A percentile compares a stretch with the other conserved stretches of the same genome.
Conservation (phyloP, 1,284 basidiomycete genomes). For the Lignosus rhinocerotis region DNA sequence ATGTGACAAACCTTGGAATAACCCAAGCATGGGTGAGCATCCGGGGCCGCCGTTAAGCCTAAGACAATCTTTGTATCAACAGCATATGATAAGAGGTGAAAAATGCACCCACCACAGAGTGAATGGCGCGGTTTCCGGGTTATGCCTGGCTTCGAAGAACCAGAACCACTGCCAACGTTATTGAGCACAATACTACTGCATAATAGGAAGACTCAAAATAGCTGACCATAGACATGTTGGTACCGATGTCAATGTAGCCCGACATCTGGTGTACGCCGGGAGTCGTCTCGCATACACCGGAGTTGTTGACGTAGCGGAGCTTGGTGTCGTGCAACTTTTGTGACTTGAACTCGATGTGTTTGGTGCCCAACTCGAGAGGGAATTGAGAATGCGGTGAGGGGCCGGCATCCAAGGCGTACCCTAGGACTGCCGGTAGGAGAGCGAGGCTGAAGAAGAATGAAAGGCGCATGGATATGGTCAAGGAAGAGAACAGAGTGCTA, state of each 20-base stretch:
- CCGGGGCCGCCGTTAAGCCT: conserved; percentile 64
- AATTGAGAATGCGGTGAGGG: not conserved
- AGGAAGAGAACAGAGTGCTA: too few relatives aligned
- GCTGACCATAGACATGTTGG: conserved; percentile 60
- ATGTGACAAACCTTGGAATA: conserved; percentile 52
- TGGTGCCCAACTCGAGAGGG: not conserved
- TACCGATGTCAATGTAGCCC: conserved; percentile 62
- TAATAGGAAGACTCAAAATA: not conserved
- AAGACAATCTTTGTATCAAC: not conserved
- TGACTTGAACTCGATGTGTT: conserved; percentile 16
- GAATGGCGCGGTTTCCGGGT: conserved; percentile 62
- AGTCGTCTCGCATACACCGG: conserved; percentile 73
- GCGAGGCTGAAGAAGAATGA: too few relatives aligned
- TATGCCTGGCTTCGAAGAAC: conserved; percentile 66
- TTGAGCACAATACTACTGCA: conserved; percentile 9
- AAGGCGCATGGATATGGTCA: too few relatives aligned
- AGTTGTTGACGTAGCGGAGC: conserved; percentile 58
- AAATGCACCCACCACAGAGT: conserved; percentile 53
- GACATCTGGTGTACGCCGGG: conserved; percentile 67
- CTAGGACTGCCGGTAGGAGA: too few relatives aligned
- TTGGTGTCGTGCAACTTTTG: conserved; percentile 23
- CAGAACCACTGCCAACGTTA: conserved; percentile 58
- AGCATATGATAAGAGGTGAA: not conserved
- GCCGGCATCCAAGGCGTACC: too few relatives aligned
- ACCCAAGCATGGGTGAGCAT: conserved; percentile 64